A percentile compares a stretch with the other conserved stretches of the same genome.
Conservation (phyloP, 805 yeast genomes). For the Candida odintsovae region DNA sequence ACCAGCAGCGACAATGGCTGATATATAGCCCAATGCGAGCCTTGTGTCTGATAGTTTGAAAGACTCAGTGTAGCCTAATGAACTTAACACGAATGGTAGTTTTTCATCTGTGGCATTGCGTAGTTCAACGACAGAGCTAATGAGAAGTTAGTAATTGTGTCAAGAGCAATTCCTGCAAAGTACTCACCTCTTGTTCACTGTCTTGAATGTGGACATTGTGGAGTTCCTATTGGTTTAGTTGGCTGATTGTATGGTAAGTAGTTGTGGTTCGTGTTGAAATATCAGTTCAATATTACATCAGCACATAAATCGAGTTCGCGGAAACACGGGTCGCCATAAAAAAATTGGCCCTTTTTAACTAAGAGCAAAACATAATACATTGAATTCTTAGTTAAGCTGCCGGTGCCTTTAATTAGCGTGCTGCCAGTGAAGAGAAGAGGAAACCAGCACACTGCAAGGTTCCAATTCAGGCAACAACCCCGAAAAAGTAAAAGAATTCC, state of each 20-base stretch:
- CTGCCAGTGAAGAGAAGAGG: neutral
- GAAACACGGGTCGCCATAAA: neutral
- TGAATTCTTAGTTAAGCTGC: neutral
- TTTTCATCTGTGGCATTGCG: constrained; percentile 13
- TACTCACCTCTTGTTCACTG: constrained; percentile 14
- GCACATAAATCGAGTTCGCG: too few relatives aligned
- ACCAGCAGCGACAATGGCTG: constrained; percentile 43
- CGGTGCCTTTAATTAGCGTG: neutral
- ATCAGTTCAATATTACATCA: too few relatives aligned
- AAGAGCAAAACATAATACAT: neutral
- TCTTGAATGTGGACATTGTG: constrained; percentile 9
- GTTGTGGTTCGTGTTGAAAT: neutral
- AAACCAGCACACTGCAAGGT: neutral
- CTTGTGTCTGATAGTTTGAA: constrained; percentile 39
- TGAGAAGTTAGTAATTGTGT: constrained; percentile 1
- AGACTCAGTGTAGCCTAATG: constrained; percentile 37
- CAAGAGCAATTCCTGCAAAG: neutral
- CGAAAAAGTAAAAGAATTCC: too few relatives aligned
- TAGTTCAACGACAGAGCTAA: constrained; percentile 14
- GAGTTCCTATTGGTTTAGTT: neutral
- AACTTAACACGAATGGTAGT: constrained; percentile 6
- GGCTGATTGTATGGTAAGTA: neutral
- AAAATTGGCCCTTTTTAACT: too few relatives aligned
- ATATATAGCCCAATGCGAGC: constrained; percentile 43
- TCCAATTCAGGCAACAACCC: neutral